These are phyloP conservation scores for Thalassiosira ordinaria DNA, from an alignment of 352 stramenopile species.

Conservation along the genomic window DNA sequence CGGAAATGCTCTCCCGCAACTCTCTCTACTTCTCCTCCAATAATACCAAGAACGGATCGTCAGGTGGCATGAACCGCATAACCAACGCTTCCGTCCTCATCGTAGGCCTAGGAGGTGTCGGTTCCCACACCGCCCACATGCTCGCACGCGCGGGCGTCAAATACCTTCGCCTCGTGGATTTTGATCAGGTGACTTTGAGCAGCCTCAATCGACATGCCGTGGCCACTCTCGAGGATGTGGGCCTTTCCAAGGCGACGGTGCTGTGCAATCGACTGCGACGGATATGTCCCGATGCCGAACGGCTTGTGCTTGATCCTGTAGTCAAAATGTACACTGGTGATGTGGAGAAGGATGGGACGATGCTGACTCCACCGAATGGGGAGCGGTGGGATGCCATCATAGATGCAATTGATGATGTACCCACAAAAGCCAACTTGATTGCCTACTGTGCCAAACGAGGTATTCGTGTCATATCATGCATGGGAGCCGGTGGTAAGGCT, in stretches of 20 bases:
- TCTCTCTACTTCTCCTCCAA: constrained; percentile 89
- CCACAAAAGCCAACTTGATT: constrained; percentile 95
- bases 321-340: constrained; percentile 91
- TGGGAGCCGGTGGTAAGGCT: constrained; percentile 94
- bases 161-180: constrained; percentile 97
- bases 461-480: constrained; percentile 88
- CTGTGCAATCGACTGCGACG: constrained; percentile 87
- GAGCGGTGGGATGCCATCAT: constrained; percentile 91
- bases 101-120: constrained; percentile 96
- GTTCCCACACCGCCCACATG: constrained; percentile 96
- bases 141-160: constrained; percentile 94
- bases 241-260: constrained; percentile 91
- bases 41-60: constrained; percentile 88
- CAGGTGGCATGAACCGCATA: constrained; percentile 91
- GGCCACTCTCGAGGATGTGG: constrained; percentile 95
- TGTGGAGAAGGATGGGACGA: constrained; percentile 79
- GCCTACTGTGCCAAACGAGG: constrained; percentile 87
- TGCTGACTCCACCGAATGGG: constrained; percentile 82
- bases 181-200: constrained; percentile 99
- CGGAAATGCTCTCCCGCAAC: constrained; percentile 91
- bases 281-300: constrained; percentile 69
- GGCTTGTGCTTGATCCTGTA: constrained; percentile 88
- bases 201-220: constrained; percentile 98
- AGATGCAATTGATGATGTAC: constrained; percentile 99
- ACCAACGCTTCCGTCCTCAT: constrained; percentile 92